These are phyloP conservation scores for Trametes cingulata DNA, from an alignment of 768 basidiomycete species.

Conservation along the genomic window DNA sequence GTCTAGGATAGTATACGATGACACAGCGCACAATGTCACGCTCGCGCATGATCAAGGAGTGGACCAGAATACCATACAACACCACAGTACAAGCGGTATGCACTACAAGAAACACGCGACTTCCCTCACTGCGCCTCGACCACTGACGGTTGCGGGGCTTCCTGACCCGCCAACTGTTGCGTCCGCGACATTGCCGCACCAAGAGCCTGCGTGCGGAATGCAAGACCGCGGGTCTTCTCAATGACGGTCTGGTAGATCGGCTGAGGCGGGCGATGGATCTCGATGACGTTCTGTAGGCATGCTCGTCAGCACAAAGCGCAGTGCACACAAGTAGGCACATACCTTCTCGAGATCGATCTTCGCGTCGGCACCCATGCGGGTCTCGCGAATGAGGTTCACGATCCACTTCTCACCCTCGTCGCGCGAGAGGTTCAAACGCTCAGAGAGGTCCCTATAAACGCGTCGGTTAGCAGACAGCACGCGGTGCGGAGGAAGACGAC, in stretches of 20 bases:
- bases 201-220: slow-evolving; percentile 87
- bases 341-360: slow-evolving; percentile 98
- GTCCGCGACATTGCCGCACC: slow-evolving; percentile 69
- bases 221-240: slow-evolving; percentile 91
- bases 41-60: too few relatives aligned
- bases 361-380: slow-evolving; percentile 93
- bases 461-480: not conserved
- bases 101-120: not conserved
- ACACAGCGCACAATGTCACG: too few relatives aligned
- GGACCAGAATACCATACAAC: not conserved
- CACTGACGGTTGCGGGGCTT: slow-evolving; percentile 17
- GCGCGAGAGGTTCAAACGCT: slow-evolving; percentile 87
- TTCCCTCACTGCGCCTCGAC: slow-evolving; percentile 27
- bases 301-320: slow-evolving; percentile 17
- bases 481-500: not conserved
- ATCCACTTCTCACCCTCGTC: slow-evolving; percentile 99
- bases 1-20: too few relatives aligned
- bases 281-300: slow-evolving; percentile 85
- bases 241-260: slow-evolving; percentile 94
- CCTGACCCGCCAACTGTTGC: slow-evolving; percentile 19
- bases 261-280: slow-evolving; percentile 86
- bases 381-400: slow-evolving; percentile 97
- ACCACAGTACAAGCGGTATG: not conserved
- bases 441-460: slow-evolving; percentile 75
- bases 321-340: not conserved